These are phyloP conservation scores for Schwanniomyces polymorphus DNA, from an alignment of 805 yeast species.

Conservation along the genomic window DNA sequence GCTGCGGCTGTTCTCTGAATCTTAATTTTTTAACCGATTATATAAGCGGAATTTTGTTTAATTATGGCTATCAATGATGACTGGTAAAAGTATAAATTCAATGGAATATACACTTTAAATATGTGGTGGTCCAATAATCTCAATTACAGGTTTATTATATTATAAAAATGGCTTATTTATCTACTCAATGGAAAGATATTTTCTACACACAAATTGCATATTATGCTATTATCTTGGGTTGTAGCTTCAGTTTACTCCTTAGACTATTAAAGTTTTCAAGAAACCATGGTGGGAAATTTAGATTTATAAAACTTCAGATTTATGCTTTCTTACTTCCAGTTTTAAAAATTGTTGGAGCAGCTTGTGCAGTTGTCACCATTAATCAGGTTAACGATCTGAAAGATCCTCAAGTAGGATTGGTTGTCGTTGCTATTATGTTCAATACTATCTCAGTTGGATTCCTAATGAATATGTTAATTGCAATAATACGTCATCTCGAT, in stretches of 20 bases:
- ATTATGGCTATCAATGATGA: no score
- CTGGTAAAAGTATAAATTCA: no score
- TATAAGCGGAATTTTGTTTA: no score
- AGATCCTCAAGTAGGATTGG: background rate
- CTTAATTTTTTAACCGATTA: no score
- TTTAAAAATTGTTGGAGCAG: background rate
- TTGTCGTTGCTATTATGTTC: background rate
- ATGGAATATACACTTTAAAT: no score
- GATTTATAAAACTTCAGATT: background rate
- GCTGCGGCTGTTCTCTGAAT: no score
- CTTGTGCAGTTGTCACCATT: background rate
- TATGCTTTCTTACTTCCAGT: background rate
- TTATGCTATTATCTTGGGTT: background rate
- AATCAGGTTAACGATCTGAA: background rate
- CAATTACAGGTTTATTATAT: background rate
- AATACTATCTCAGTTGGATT: background rate
- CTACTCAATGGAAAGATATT: conserved; percentile 1
- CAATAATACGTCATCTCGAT: background rate
- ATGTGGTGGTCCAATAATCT: no score
- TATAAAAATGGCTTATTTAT: background rate
- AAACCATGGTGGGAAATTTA: background rate
- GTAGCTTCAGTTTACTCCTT: background rate
- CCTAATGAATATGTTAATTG: background rate
- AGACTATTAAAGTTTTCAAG: background rate
- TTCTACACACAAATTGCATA: background rate